Percentiles rank a stretch among this genome's conserved stretches.
Conservation (phyloP, 2,329 filamentous ascomycete genomes). For the Penicillium oxalicum region DNA sequence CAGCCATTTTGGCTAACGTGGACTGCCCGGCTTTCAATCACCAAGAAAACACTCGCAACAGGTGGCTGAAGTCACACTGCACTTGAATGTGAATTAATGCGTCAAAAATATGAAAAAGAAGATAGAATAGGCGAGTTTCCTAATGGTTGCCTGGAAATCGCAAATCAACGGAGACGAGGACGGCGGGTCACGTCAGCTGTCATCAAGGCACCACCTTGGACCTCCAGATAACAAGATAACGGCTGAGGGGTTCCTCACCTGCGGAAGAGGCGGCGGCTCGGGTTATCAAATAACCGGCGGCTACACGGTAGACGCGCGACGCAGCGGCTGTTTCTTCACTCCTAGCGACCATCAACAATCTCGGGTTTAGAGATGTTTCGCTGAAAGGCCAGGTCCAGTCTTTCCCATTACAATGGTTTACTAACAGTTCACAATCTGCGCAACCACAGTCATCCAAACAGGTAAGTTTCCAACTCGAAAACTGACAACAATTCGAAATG, state of each 20-base stretch:
- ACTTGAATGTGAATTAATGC: background rate
- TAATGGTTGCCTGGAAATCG: background rate
- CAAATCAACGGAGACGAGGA: background rate
- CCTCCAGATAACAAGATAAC: slow-evolving; percentile 13
- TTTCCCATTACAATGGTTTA: too few species aligned
- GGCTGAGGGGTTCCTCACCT: slow-evolving; percentile 15
- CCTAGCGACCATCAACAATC: slow-evolving; percentile 12
- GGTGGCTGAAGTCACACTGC: background rate
- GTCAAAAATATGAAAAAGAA: background rate
- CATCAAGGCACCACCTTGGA: slow-evolving; percentile 7
- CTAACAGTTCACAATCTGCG: too few species aligned
- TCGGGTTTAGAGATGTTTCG: background rate
- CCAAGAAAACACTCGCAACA: background rate
- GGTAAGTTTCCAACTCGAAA: slow-evolving; percentile 3
- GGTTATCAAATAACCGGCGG: slow-evolving; percentile 17
- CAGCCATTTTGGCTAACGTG: slow-evolving; percentile 26
- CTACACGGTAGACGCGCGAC: slow-evolving; percentile 11
- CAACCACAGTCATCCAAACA: background rate
- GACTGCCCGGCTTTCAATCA: slow-evolving; percentile 4
- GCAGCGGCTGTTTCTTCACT: slow-evolving; percentile 7
- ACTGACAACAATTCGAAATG: too few species aligned
- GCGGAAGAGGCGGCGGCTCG: slow-evolving; percentile 10
- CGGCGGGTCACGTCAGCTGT: background rate
- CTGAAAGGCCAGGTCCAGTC: too few species aligned
- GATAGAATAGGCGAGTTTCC: too few species aligned